Percentiles rank a stretch among this genome's conserved stretches.
Evolutionary conservation across 352 stramenopile species (phyloP).

Genomic region (Phytopythium cucurbitacearum): DNA sequence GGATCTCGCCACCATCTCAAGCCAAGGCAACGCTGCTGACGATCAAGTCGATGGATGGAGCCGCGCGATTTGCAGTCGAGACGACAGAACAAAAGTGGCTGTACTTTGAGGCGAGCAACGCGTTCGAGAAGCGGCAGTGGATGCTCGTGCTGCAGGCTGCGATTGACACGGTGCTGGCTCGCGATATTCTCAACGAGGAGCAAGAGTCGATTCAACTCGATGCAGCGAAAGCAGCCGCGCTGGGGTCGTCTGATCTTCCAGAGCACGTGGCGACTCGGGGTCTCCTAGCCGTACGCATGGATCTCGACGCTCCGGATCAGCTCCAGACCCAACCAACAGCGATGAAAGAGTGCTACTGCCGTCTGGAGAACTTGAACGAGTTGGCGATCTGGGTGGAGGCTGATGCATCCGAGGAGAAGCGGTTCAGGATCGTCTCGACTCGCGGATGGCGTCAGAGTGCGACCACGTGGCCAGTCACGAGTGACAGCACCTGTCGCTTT

Average conservation of each 20-base stretch:
- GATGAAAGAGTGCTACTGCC: slow-evolving; percentile 43
- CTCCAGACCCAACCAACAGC: slow-evolving; percentile 13
- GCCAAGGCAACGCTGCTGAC: slow-evolving; percentile 25
- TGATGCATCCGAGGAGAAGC: slow-evolving; percentile 22
- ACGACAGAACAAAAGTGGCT: slow-evolving; percentile 48
- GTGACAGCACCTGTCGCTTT: slow-evolving; percentile 27
- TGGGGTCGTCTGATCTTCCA: neutral
- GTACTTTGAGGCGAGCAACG: slow-evolving; percentile 32
- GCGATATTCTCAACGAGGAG: slow-evolving; percentile 42
- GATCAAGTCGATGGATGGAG: slow-evolving; percentile 18
- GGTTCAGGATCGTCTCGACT: slow-evolving; percentile 40
- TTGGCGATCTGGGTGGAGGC: slow-evolving; percentile 29
- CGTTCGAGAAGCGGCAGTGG: slow-evolving; percentile 38
- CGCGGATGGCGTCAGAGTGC: slow-evolving; percentile 31
- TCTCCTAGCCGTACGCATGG: slow-evolving; percentile 29
- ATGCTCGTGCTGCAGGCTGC: slow-evolving; percentile 46
- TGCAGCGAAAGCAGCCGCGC: neutral
- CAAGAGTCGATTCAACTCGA: slow-evolving; percentile 9
- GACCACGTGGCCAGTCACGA: slow-evolving; percentile 19
- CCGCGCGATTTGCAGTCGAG: slow-evolving; percentile 40
- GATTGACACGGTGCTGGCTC: slow-evolving; percentile 40
- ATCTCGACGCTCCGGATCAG: slow-evolving; percentile 24
- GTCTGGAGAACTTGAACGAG: slow-evolving; percentile 46
- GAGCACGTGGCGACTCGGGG: slow-evolving; percentile 7
- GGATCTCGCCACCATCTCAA: slow-evolving; percentile 9